Percentiles rank a stretch among this genome's conserved stretches.
Evolutionary conservation across 208 protist genomes (phyloP).

Genomic region (Acanthamoeba sp.): DNA sequence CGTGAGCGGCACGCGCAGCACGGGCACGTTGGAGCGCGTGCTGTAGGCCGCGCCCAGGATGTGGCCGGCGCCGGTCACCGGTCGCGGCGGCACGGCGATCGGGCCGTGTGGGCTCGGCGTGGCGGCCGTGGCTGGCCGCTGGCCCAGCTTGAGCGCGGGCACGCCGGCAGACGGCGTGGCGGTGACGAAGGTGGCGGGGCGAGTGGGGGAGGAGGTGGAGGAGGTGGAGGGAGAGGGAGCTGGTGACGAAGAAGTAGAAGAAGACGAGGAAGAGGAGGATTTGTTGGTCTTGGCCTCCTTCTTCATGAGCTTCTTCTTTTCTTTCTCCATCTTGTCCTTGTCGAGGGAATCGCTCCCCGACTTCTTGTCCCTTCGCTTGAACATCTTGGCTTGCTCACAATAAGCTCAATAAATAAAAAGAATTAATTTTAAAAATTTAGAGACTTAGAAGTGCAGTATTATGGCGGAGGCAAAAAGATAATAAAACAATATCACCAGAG

Average conservation of each 20-base stretch:
- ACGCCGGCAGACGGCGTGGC: background rate
- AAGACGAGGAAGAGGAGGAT: background rate
- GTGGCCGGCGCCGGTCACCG: background rate
- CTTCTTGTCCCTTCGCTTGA: slow-evolving; percentile 7
- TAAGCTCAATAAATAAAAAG: too few species aligned
- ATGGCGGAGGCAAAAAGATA: too few species aligned
- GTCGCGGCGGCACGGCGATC: slow-evolving; percentile 13
- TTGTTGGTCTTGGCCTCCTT: background rate
- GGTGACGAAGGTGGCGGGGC: background rate
- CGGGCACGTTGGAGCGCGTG: slow-evolving; percentile 28
- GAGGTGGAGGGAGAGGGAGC: background rate
- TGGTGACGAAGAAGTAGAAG: background rate
- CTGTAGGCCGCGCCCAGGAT: slow-evolving; percentile 51
- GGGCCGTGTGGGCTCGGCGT: background rate
- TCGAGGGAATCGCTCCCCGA: slow-evolving; percentile 14
- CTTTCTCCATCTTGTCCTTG: background rate
- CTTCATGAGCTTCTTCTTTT: background rate
- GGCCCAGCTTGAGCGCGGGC: background rate
- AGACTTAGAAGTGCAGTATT: too few species aligned
- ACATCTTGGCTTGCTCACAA: background rate
- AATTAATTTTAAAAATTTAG: too few species aligned
- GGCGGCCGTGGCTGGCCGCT: background rate
- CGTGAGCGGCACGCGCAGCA: slow-evolving; percentile 14
- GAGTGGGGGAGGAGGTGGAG: background rate
- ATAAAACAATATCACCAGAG: too few species aligned